A percentile compares a stretch with the other conserved stretches of the same genome.
Evolutionary conservation across 2,329 filamentous ascomycete genomes (phyloP).

Genomic region (Arachnomyces sp.): DNA sequence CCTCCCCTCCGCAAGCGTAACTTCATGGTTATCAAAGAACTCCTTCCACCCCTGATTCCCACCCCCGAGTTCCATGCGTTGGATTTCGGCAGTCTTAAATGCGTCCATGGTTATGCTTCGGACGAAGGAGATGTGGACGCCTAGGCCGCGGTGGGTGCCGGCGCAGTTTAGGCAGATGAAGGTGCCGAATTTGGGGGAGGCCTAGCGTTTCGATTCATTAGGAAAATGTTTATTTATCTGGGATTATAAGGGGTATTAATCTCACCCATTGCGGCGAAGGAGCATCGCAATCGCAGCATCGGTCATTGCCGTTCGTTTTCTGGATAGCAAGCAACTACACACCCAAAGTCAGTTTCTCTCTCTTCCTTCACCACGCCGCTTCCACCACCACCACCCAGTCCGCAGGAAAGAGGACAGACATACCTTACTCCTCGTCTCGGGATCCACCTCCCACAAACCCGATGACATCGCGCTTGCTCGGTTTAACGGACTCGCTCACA

Average conservation of each 20-base stretch:
- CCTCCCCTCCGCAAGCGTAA: constrained; percentile 58
- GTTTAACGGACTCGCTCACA: too few relatives aligned
- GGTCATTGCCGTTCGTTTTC: constrained; percentile 78
- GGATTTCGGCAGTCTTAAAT: constrained; percentile 87
- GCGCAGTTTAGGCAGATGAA: constrained; percentile 98
- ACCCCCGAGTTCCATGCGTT: constrained; percentile 75
- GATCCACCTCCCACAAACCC: constrained; percentile 99
- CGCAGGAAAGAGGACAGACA: constrained; percentile 11
- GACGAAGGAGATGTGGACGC: constrained; percentile 97
- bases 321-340: constrained; percentile 80
- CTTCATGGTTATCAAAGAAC: constrained; percentile 71
- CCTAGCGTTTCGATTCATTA: constrained; percentile 36
- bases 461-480: constrained; percentile 28
- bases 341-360: background rate
- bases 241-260: constrained; percentile 6
- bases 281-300: constrained; percentile 90
- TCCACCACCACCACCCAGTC: background rate
- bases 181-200: constrained; percentile 89
- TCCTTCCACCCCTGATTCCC: constrained; percentile 80
- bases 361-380: background rate
- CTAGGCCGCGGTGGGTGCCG: constrained; percentile 85
- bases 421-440: constrained; percentile 93
- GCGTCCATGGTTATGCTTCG: constrained; percentile 97
- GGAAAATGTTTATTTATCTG: too few relatives aligned
- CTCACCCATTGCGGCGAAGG: constrained; percentile 95